Conservation (phyloP, 2,329 filamentous ascomycete species). For the Aurifilum marmelostoma region DNA sequence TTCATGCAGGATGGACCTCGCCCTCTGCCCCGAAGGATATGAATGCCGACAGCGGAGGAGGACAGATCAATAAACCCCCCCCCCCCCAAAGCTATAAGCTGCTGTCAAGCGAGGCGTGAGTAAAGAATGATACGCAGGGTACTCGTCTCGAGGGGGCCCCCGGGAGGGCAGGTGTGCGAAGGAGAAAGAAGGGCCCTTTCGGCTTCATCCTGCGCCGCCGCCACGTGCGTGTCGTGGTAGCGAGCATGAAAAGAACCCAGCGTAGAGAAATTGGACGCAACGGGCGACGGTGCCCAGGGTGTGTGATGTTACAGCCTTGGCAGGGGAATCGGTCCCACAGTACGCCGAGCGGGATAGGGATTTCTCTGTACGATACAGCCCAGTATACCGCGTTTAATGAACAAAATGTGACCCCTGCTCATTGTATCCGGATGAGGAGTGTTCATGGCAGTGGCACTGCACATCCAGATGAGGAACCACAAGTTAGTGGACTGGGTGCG, state of each 20-base stretch:
- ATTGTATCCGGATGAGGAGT: not conserved
- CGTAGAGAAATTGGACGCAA: not conserved
- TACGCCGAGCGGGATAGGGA: not conserved
- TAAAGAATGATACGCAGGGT: no score
- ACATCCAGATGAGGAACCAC: not conserved
- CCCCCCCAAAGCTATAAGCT: no score
- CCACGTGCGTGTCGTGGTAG: not conserved
- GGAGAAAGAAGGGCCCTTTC: not conserved
- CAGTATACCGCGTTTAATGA: not conserved
- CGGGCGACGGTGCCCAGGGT: not conserved
- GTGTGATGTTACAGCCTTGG: not conserved
- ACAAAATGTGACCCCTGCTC: not conserved
- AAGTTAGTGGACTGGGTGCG: not conserved
- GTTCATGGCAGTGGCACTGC: not conserved
- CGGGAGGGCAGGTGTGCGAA: no score
- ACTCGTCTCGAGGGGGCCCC: not conserved
- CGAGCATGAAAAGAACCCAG: not conserved
- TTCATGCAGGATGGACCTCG: slow-evolving; percentile 15
- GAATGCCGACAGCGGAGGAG: not conserved
- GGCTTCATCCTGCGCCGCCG: not conserved
- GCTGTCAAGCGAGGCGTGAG: not conserved
- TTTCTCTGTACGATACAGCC: not conserved
- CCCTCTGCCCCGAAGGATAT: not conserved
- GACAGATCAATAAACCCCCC: not conserved
- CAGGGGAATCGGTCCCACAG: not conserved